phyloP scores from a whole-genome alignment of 768 basidiomycete genomes.

The Pleurotus ostreatus region DNA sequence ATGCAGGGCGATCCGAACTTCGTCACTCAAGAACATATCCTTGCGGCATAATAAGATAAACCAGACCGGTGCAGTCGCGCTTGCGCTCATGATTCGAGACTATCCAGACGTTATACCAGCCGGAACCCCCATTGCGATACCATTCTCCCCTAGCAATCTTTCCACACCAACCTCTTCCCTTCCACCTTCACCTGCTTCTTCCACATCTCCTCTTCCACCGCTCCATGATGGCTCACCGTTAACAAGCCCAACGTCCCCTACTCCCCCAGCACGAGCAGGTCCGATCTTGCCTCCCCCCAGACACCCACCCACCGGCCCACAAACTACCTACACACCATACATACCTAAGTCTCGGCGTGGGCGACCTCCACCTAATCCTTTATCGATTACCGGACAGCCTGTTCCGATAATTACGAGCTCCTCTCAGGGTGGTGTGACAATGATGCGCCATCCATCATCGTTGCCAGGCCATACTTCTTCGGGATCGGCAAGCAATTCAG shows the following conservation, averaged over 20 bases:
- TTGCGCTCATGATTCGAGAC: conserved; percentile 95
- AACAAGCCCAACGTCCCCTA: conserved; percentile 23
- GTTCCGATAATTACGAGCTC: conserved; percentile 71
- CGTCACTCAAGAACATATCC: conserved; percentile 84
- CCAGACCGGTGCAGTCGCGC: conserved; percentile 80
- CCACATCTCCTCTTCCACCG: conserved; percentile 25
- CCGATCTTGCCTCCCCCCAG: conserved; percentile 34
- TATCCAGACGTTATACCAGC: conserved; percentile 76
- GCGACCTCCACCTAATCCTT: conserved; percentile 34
- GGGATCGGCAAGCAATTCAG: conserved; percentile 11
- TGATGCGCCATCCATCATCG: conserved; percentile 32
- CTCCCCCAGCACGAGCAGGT: conserved; percentile 25
- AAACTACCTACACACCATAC: conserved; percentile 83
- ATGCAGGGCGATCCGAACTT: conserved; percentile 83
- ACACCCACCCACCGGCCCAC: conserved; percentile 45
- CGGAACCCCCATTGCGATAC: conserved; percentile 23
- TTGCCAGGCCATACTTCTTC: conserved; percentile 17
- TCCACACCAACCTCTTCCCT: conserved; percentile 28
- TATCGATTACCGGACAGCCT: conserved; percentile 39
- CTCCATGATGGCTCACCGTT: conserved; percentile 26
- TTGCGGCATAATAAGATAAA: conserved; percentile 86
- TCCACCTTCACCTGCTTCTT: conserved; percentile 33
- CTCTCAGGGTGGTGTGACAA: conserved; percentile 49
- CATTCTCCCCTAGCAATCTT: conserved; percentile 19
- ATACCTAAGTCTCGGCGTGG: conserved; percentile 62